Evolutionary conservation across 768 basidiomycete genomes (phyloP).

Genomic region (Podaxis pistillaris): DNA sequence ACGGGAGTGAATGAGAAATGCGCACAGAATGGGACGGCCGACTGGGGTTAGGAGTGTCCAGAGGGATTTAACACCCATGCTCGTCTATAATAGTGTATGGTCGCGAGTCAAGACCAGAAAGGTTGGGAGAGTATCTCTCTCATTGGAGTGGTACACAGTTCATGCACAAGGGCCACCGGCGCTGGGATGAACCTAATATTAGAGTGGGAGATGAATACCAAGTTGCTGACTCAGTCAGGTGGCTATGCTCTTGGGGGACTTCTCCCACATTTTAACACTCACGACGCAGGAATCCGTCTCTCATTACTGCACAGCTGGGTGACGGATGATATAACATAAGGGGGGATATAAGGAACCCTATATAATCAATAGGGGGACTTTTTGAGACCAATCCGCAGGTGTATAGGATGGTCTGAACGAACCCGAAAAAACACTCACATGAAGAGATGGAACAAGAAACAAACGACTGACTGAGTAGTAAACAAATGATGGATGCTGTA

Average conservation of each 20-base stretch:
- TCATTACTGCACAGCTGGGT: too few species aligned
- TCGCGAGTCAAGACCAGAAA: not conserved
- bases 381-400: not conserved
- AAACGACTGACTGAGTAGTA: not conserved
- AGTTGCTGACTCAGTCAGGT: not conserved
- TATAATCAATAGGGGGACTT: not conserved
- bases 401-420: not conserved
- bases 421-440: not conserved
- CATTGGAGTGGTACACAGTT: not conserved
- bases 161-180: not conserved
- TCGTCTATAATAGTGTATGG: constrained; percentile 7
- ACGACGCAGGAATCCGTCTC: too few species aligned
- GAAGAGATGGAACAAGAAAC: not conserved
- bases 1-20: constrained; percentile 12
- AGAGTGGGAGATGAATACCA: not conserved
- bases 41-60: constrained; percentile 94
- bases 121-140: not conserved
- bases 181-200: not conserved
- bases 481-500: not conserved
- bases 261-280: not conserved
- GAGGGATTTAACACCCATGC: constrained; percentile 95
- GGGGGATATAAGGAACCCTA: not conserved
- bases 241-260: too few species aligned
- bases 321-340: not conserved
- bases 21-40: constrained; percentile 89